phyloP scores from a whole-genome alignment of 2,329 filamentous ascomycete species.

The Lachnellula arida region DNA sequence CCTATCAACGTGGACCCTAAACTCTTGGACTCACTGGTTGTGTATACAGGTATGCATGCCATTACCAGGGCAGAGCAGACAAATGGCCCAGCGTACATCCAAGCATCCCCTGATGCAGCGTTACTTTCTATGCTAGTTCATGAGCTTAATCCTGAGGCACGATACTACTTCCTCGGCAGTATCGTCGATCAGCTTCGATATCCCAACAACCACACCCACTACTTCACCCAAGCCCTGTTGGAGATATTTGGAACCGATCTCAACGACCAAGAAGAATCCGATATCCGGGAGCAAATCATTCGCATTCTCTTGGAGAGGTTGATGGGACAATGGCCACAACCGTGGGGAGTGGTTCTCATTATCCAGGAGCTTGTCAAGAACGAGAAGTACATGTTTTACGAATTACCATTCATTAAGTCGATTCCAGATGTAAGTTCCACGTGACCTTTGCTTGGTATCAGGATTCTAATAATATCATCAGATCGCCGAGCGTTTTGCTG shows the following conservation, averaged over 20 bases:
- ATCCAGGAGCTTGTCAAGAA: constrained; percentile 89
- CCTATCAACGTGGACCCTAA: constrained; percentile 63
- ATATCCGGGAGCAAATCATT: constrained; percentile 86
- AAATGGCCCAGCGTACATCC: constrained; percentile 59
- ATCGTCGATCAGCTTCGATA: constrained; percentile 91
- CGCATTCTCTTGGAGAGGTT: constrained; percentile 84
- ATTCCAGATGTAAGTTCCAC: constrained; percentile 67
- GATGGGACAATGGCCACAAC: constrained; percentile 84
- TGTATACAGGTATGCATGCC: constrained; percentile 74
- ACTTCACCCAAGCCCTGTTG: constrained; percentile 82
- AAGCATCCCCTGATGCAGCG: constrained; percentile 61
- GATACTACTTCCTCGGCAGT: constrained; percentile 78
- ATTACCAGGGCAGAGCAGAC: constrained; percentile 55
- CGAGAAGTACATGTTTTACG: constrained; percentile 85
- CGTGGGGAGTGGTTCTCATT: constrained; percentile 89
- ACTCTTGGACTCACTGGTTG: constrained; percentile 76
- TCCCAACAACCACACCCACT: constrained; percentile 84
- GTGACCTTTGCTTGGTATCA: background rate
- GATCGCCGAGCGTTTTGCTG: constrained; percentile 30
- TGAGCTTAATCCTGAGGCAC: constrained; percentile 68
- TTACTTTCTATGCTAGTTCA: constrained; percentile 73
- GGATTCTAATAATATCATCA: constrained; percentile 17
- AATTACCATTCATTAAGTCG: constrained; percentile 85
- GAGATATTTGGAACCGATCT: constrained; percentile 78
- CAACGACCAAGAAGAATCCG: constrained; percentile 68